Evolutionary conservation across 2,329 filamentous ascomycete species (phyloP), one percentile per base, ranked within the genome.

Genomic region (Claviceps lovelessii): DNA sequence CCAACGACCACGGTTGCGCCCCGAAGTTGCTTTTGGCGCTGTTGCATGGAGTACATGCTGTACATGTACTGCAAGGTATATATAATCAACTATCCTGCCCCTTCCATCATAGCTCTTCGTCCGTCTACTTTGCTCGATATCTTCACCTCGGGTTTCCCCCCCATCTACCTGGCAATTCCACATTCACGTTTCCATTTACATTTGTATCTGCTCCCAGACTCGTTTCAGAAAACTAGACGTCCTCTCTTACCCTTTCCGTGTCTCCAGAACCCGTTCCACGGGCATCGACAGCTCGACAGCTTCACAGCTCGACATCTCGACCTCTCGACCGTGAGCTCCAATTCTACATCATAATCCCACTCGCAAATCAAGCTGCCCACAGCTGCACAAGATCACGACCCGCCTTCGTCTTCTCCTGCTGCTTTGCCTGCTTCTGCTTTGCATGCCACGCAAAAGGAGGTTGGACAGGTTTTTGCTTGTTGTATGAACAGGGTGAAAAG

Each of bases 41-140:
- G 45, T 29, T 17, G 45, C 23, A 46, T 23, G 23, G 3, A 23
- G 23, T 23, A 23, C 23, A 3, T 23, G 3, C 23, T 3, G 23
- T 23, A 3, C 23, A 23, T 23, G 23, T 46, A 29, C 45, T 29
- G 15, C 45, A 46, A 46, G 45, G 23, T 29, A 46, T 46, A 54
- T 54, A 52, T 55, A 55, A 45, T 49, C 50, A 46, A 56, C 54
- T 31, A 41, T 44, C 55, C 47, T 50, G 50, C 55, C 42, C 45
- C 47, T 51, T 54, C 31, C 35, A 48, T 29, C 41, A 48, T 23
- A 28, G n/a, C 41, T 41, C 44, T 23, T 48, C 35, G 23, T 42
- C 39, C 37, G 33, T 15, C 44, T 28, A 28, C 6, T 9, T 33
- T 9, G 33, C 48, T 49, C 48, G 23, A 41, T 35, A 56, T 54